Conservation (phyloP, 208 protist species). For the Leishmania amazonensis region DNA sequence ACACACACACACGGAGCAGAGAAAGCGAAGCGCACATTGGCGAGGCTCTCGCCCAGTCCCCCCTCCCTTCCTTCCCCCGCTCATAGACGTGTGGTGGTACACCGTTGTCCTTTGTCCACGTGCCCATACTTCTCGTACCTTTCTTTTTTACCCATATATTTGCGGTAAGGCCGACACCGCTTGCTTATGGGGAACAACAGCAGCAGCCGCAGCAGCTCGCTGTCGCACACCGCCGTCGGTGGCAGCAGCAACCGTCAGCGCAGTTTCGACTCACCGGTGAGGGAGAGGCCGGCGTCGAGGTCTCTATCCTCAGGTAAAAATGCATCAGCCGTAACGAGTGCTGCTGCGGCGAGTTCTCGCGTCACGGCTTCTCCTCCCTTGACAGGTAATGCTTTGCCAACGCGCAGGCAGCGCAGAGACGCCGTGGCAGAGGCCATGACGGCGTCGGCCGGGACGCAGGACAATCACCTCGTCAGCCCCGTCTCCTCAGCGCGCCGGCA, state of each 20-base stretch:
- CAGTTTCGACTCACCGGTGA: not conserved
- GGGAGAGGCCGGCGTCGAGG: not conserved
- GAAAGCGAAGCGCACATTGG: not conserved
- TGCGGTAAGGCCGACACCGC: not conserved
- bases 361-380: not conserved
- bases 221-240: not conserved
- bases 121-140: not conserved
- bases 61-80: not conserved
- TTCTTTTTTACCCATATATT: not conserved
- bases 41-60: not conserved
- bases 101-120: no score
- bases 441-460: not conserved
- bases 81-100: not conserved
- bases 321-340: not conserved
- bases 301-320: not conserved
- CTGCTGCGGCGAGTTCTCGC: not conserved
- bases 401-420: not conserved
- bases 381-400: not conserved
- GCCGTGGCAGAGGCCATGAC: not conserved
- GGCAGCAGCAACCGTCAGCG: not conserved
- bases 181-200: conserved; percentile 4
- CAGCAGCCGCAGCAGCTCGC: not conserved
- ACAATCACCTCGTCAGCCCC: not conserved
- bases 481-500: not conserved
- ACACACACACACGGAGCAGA: not conserved